Evolutionary conservation across 306 rosid species (phyloP).

Genomic region (Erythrophleum fordii): DNA sequence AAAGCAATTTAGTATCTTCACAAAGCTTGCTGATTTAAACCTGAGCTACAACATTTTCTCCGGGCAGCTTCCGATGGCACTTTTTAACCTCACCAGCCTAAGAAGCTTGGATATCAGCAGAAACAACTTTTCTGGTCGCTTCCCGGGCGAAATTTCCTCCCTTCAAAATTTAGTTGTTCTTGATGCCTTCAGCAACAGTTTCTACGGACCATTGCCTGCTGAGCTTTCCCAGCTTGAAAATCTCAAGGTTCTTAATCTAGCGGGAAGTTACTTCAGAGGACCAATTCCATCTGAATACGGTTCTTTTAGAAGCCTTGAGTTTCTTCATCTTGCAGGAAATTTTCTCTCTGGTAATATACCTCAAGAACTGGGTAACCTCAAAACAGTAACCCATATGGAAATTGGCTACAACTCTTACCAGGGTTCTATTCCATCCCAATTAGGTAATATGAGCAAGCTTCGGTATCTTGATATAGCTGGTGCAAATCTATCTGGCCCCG

Average conservation of each 20-base stretch:
- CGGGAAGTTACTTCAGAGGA: conserved; percentile 90
- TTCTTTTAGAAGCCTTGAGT: conserved; percentile 74
- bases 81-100: conserved; percentile 73
- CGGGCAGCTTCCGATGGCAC: conserved; percentile 65
- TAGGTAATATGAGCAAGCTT: conserved; percentile 82
- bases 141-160: conserved; percentile 63
- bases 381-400: conserved; percentile 88
- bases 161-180: conserved; percentile 58
- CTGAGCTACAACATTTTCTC: conserved; percentile 77
- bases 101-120: conserved; percentile 75
- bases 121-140: conserved; percentile 86
- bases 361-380: conserved; percentile 77
- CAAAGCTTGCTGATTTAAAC: conserved; percentile 69
- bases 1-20: conserved; percentile 63
- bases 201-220: conserved; percentile 73
- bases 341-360: conserved; percentile 76
- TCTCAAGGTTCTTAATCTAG: conserved; percentile 75
- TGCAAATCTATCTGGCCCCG: conserved; percentile 76
- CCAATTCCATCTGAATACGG: conserved; percentile 88
- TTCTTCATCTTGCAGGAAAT: conserved; percentile 88
- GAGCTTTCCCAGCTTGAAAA: conserved; percentile 61
- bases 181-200: conserved; percentile 94
- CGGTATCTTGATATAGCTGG: conserved; percentile 89
- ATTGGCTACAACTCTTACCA: conserved; percentile 80
- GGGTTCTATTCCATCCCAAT: conserved; percentile 68